These are phyloP conservation scores for Plenodomus tracheiphilus DNA, from an alignment of 2,329 filamentous ascomycete species.

Conservation along the genomic window DNA sequence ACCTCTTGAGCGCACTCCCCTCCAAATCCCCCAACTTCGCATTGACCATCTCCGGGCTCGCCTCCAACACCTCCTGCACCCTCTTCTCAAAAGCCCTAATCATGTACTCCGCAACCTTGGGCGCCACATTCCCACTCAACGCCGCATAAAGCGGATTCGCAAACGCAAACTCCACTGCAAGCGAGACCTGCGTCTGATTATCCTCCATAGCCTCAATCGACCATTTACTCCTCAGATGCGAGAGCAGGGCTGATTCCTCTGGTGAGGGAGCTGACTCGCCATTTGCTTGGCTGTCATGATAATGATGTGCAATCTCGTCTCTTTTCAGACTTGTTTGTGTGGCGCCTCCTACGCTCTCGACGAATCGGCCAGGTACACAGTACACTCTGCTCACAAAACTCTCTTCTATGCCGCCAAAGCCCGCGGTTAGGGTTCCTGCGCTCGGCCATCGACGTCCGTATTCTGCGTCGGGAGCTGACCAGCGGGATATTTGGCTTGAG, in stretches of 20 bases:
- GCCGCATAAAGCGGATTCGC: conserved; percentile 85
- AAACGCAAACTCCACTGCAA: conserved; percentile 82
- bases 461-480: conserved; percentile 59
- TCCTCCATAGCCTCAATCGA: conserved; percentile 54
- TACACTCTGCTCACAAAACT: conserved; percentile 78
- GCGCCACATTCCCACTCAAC: conserved; percentile 78
- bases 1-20: conserved; percentile 26
- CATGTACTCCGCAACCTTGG: conserved; percentile 85
- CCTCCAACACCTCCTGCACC: conserved; percentile 61
- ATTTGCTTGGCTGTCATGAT: conserved; percentile 20
- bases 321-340: conserved; percentile 51
- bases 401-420: conserved; percentile 83
- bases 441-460: conserved; percentile 65
- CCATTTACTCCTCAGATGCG: conserved; percentile 72
- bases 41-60: conserved; percentile 22
- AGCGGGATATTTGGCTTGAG: conserved; percentile 73
- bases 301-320: conserved; percentile 49
- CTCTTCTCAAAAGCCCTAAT: conserved; percentile 89
- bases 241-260: conserved; percentile 56
- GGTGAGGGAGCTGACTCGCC: neutral
- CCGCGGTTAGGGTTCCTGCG: conserved; percentile 77
- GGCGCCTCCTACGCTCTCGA: conserved; percentile 75
- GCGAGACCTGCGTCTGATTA: conserved; percentile 70
- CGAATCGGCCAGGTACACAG: conserved; percentile 71
- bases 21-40: conserved; percentile 32